Percentiles rank a stretch among this genome's conserved stretches.
Conservation (phyloP, 2,329 filamentous ascomycete genomes). For the Peltaster fructicola region DNA sequence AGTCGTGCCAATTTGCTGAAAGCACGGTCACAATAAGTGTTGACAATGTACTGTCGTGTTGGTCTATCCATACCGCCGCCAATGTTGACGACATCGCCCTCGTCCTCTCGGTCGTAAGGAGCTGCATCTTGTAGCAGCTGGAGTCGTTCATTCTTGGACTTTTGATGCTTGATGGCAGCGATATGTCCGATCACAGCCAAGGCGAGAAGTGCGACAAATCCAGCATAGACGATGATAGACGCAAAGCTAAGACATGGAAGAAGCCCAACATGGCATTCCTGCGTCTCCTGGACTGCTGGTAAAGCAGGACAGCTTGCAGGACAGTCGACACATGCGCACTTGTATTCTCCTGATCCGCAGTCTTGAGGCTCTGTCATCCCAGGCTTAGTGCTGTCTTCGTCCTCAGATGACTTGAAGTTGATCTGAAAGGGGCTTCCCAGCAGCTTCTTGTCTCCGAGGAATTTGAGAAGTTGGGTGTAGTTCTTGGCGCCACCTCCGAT, state of each 20-base stretch:
- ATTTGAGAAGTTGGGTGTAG: slow-evolving; percentile 72
- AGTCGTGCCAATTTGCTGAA: slow-evolving; percentile 67
- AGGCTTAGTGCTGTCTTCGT: slow-evolving; percentile 42
- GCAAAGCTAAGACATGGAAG: slow-evolving; percentile 90
- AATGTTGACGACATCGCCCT: slow-evolving; percentile 65
- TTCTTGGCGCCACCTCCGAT: slow-evolving; percentile 92
- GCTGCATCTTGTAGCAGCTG: slow-evolving; percentile 69
- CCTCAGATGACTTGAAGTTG: slow-evolving; percentile 54
- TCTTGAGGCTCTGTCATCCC: slow-evolving; percentile 62
- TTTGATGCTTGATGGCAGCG: slow-evolving; percentile 54
- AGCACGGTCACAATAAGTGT: slow-evolving; percentile 60
- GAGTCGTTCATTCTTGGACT: slow-evolving; percentile 64
- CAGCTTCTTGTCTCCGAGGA: slow-evolving; percentile 81
- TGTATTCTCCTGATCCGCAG: slow-evolving; percentile 83
- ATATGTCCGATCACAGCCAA: slow-evolving; percentile 54
- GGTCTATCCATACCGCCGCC: slow-evolving; percentile 63
- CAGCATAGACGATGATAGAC: slow-evolving; percentile 69
- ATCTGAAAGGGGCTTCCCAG: slow-evolving; percentile 92
- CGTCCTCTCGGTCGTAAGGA: slow-evolving; percentile 83
- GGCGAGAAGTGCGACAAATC: slow-evolving; percentile 51
- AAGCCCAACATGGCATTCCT: slow-evolving; percentile 64
- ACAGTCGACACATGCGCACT: slow-evolving; percentile 89
- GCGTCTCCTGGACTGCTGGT: slow-evolving; percentile 50
- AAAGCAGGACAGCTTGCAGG: slow-evolving; percentile 69
- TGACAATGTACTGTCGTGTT: slow-evolving; percentile 63